A percentile compares a stretch with the other conserved stretches of the same genome.
Conservation (phyloP, 2,329 filamentous ascomycete genomes). For the Arthrobotrys sphaeroides region DNA sequence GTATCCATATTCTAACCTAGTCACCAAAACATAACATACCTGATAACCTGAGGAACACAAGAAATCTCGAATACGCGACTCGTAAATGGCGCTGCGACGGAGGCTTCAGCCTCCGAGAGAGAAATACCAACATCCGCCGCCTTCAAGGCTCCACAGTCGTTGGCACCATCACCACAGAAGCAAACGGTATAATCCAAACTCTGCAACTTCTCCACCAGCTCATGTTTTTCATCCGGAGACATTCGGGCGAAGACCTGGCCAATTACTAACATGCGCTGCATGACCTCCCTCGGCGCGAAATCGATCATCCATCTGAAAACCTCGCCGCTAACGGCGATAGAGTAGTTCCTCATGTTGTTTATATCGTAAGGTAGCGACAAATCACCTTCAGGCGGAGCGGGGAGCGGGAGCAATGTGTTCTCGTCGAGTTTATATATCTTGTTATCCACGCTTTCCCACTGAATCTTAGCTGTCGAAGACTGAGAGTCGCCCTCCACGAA, state of each 20-base stretch:
- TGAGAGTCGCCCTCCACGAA: slow-evolving; percentile 81
- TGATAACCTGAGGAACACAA: slow-evolving; percentile 91
- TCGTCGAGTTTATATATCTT: slow-evolving; percentile 79
- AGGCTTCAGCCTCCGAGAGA: slow-evolving; percentile 94
- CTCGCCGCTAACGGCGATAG: slow-evolving; percentile 87
- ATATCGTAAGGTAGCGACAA: slow-evolving; percentile 86
- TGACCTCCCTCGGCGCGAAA: slow-evolving; percentile 80
- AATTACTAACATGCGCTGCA: slow-evolving; percentile 86
- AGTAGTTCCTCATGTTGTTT: slow-evolving; percentile 82
- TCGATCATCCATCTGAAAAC: slow-evolving; percentile 97
- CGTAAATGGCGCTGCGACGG: slow-evolving; percentile 97
- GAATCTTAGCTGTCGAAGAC: slow-evolving; percentile 76
- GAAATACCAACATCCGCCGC: slow-evolving; percentile 98
- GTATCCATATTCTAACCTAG: not conserved
- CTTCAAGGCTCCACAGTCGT: slow-evolving; percentile 96
- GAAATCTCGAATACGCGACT: slow-evolving; percentile 95
- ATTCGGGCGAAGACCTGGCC: slow-evolving; percentile 97
- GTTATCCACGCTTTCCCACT: slow-evolving; percentile 97
- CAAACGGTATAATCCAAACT: slow-evolving; percentile 94
- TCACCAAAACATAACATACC: slow-evolving; percentile 63
- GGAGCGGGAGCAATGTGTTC: slow-evolving; percentile 79
- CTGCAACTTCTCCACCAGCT: slow-evolving; percentile 95
- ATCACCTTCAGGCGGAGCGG: slow-evolving; percentile 76
- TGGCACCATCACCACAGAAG: slow-evolving; percentile 96
- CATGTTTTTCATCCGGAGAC: slow-evolving; percentile 98